Percentiles rank a stretch among this genome's conserved stretches.
These are phyloP conservation scores for Nicotiana rustica DNA, from an alignment of 305 asterid genomes.

Conservation along the genomic window DNA sequence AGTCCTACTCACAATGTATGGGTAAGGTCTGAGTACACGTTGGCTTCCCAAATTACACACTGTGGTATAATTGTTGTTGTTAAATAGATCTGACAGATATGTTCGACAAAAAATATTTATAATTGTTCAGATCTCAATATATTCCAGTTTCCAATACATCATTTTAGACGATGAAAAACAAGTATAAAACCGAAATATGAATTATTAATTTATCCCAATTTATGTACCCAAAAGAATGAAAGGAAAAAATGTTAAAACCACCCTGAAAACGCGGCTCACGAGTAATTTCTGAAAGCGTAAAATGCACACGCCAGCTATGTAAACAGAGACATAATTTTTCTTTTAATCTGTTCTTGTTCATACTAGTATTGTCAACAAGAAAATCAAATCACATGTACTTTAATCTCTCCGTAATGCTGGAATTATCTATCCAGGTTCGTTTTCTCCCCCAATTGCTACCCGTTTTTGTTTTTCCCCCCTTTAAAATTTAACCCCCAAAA, in stretches of 20 bases:
- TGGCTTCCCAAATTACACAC: too few relatives aligned
- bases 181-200: not conserved
- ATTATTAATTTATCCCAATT: not conserved
- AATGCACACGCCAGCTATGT: conserved; percentile 21
- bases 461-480: not conserved
- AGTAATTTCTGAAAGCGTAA: not conserved
- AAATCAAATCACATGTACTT: not conserved
- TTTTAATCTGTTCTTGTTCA: conserved; percentile 1
- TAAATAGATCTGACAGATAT: too few relatives aligned
- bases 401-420: conserved; percentile 23
- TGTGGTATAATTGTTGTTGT: too few relatives aligned
- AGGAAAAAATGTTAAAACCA: not conserved
- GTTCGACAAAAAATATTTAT: too few relatives aligned
- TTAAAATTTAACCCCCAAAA: not conserved
- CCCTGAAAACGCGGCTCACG: conserved; percentile 28
- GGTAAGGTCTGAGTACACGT: too few relatives aligned
- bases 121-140: too few relatives aligned
- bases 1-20: too few relatives aligned
- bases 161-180: not conserved
- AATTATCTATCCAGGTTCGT: conserved; percentile 15
- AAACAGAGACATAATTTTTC: not conserved
- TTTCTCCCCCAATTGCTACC: conserved; percentile 9
- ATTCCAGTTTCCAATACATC: too few relatives aligned
- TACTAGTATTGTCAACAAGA: not conserved
- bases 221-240: not conserved